phyloP scores from a whole-genome alignment of 2,329 filamentous ascomycete species.

The Apiospora hydei region DNA sequence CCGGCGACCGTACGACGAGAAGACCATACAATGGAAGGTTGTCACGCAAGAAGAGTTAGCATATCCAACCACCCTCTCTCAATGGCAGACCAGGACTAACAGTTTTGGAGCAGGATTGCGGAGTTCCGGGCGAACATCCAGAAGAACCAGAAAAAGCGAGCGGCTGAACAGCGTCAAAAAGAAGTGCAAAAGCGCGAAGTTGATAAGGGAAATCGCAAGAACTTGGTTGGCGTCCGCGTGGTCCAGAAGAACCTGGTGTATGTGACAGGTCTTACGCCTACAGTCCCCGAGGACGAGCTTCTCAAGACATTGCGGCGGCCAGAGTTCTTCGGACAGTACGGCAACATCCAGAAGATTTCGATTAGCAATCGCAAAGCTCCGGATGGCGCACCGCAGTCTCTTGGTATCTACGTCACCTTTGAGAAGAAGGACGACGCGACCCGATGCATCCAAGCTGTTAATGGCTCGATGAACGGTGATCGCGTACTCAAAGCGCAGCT shows the following conservation, averaged over 20 bases:
- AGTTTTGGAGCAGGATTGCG: constrained; percentile 63
- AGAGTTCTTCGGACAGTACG: constrained; percentile 98
- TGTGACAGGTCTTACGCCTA: constrained; percentile 92
- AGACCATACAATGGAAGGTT: constrained; percentile 95
- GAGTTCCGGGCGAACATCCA: constrained; percentile 80
- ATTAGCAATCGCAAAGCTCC: constrained; percentile 92
- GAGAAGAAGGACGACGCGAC: constrained; percentile 89
- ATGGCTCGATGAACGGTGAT: constrained; percentile 91
- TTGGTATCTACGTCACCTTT: constrained; percentile 99
- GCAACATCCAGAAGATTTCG: constrained; percentile 97
- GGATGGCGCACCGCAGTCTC: constrained; percentile 79
- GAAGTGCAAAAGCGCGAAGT: constrained; percentile 94
- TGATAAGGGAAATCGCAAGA: constrained; percentile 94
- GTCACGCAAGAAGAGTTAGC: constrained; percentile 88
- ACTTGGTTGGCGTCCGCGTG: constrained; percentile 91
- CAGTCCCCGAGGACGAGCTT: constrained; percentile 89
- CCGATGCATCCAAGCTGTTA: constrained; percentile 88
- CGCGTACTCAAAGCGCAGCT: constrained; percentile 78
- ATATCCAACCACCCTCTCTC: not conserved
- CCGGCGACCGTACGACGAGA: constrained; percentile 92
- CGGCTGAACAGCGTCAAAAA: constrained; percentile 83
- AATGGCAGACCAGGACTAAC: constrained; percentile 7
- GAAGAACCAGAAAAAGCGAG: constrained; percentile 93
- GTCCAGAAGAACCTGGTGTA: constrained; percentile 99
- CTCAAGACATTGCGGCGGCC: constrained; percentile 87